These are phyloP conservation scores for Obba rivulosa DNA, from an alignment of 768 basidiomycete species.

Conservation along the genomic window DNA sequence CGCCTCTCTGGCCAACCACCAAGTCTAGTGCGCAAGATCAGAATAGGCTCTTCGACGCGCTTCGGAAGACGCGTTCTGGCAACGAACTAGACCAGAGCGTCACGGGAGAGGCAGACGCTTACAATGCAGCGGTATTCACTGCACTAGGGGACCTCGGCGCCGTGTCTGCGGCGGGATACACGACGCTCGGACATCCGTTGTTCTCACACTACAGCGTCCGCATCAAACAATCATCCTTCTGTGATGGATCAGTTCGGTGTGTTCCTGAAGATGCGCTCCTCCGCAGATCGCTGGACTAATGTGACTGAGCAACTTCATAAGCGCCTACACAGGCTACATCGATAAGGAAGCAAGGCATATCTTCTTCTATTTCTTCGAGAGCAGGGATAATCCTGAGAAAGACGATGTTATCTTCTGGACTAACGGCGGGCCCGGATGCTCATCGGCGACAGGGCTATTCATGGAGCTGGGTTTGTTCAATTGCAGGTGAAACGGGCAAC, in stretches of 20 bases:
- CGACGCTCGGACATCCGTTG: constrained; percentile 32
- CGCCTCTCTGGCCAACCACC: neutral
- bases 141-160: constrained; percentile 19
- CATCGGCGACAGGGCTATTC: constrained; percentile 31
- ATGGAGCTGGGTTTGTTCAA: constrained; percentile 40
- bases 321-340: constrained; percentile 67
- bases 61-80: too few species aligned
- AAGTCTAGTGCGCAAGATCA: too few species aligned
- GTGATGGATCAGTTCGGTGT: constrained; percentile 34
- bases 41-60: too few species aligned
- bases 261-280: neutral
- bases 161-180: constrained; percentile 29
- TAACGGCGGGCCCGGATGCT: constrained; percentile 29
- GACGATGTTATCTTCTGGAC: constrained; percentile 30
- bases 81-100: too few species aligned
- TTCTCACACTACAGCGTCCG: constrained; percentile 39
- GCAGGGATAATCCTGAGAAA: constrained; percentile 26
- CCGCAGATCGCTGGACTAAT: too few species aligned
- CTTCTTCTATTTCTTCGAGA: constrained; percentile 48
- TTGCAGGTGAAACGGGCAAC: too few species aligned
- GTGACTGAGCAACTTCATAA: constrained; percentile 14
- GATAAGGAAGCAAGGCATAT: constrained; percentile 52
- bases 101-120: neutral
- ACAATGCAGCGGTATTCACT: constrained; percentile 27
- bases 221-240: constrained; percentile 38